phyloP scores from a whole-genome alignment of 2,329 filamentous ascomycete species.

The Elsinoe australis region DNA sequence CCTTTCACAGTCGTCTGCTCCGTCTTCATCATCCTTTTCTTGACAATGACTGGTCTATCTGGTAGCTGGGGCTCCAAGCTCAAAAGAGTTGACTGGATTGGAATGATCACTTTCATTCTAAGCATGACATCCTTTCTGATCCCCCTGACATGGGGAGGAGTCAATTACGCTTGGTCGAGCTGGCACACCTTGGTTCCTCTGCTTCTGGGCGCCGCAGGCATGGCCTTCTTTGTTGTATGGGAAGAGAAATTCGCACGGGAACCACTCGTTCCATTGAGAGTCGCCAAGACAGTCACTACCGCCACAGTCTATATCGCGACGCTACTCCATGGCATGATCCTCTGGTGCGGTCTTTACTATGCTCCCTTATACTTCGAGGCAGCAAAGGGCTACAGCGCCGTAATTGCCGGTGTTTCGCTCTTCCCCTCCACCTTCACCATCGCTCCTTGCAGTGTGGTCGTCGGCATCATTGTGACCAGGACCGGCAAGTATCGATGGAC shows the following conservation, averaged over 20 bases:
- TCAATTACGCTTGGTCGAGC: constrained; percentile 38
- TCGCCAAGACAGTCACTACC: constrained; percentile 18
- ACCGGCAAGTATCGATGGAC: constrained; percentile 42
- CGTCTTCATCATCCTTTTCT: constrained; percentile 26
- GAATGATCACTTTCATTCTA: constrained; percentile 40
- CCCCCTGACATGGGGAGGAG: constrained; percentile 40
- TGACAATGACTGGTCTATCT: constrained; percentile 35
- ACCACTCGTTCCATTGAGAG: constrained; percentile 34
- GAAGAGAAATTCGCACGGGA: constrained; percentile 28
- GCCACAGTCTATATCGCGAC: constrained; percentile 27
- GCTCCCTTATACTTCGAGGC: constrained; percentile 38
- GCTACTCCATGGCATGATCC: constrained; percentile 34
- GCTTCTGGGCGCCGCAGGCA: constrained; percentile 37
- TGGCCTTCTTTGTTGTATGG: constrained; percentile 35
- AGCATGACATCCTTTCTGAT: constrained; percentile 35
- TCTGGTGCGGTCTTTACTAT: constrained; percentile 33
- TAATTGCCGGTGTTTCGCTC: constrained; percentile 33
- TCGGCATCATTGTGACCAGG: constrained; percentile 26
- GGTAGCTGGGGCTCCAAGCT: constrained; percentile 5
- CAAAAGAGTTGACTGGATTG: constrained; percentile 38
- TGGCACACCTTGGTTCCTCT: constrained; percentile 37
- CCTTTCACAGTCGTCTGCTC: constrained; percentile 29
- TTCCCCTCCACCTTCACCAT: constrained; percentile 32
- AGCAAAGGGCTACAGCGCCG: constrained; percentile 34
- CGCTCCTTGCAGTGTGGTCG: constrained; percentile 20